A percentile compares a stretch with the other conserved stretches of the same genome.
These are phyloP conservation scores for Paspalum notatum DNA, from an alignment of 176 grass and related monocot genomes.

Conservation along the genomic window DNA sequence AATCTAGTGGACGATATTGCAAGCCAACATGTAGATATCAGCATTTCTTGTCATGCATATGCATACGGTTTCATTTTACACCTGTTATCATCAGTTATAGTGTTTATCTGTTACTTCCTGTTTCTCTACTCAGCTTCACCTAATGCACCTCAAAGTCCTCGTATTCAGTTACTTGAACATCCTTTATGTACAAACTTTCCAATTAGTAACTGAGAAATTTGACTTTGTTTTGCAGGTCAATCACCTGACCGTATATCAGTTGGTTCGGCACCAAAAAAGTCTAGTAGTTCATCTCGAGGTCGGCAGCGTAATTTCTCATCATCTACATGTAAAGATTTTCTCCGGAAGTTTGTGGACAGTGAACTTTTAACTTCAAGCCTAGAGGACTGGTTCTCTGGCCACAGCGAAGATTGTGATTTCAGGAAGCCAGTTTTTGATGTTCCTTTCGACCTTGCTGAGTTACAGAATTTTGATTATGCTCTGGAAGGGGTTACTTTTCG, in stretches of 20 bases:
- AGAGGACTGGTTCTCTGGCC: slow-evolving; percentile 78
- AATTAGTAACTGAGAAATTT: neutral
- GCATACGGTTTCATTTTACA: neutral
- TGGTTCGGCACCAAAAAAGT: slow-evolving; percentile 59
- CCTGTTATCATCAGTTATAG: neutral
- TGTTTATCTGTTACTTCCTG: slow-evolving; percentile 4
- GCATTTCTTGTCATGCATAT: neutral
- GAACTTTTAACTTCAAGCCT: slow-evolving; percentile 80
- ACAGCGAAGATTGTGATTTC: slow-evolving; percentile 57
- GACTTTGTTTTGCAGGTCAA: slow-evolving; percentile 42
- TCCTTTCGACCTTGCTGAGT: slow-evolving; percentile 72
- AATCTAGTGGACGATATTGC: neutral
- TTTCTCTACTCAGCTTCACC: neutral
- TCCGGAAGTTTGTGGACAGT: slow-evolving; percentile 86
- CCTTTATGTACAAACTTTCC: neutral
- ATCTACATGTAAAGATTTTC: slow-evolving; percentile 84
- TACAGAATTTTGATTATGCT: slow-evolving; percentile 92
- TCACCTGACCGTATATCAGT: slow-evolving; percentile 67
- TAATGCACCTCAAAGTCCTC: neutral
- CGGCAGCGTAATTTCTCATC: slow-evolving; percentile 59
- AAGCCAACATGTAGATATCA: neutral
- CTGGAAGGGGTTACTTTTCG: slow-evolving; percentile 87
- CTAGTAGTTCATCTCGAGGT: slow-evolving; percentile 50
- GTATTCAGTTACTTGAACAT: slow-evolving; percentile 9
- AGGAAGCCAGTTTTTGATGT: slow-evolving; percentile 64